Conservation (phyloP, 2,329 filamentous ascomycete species). For the Aspergillus ustus region DNA sequence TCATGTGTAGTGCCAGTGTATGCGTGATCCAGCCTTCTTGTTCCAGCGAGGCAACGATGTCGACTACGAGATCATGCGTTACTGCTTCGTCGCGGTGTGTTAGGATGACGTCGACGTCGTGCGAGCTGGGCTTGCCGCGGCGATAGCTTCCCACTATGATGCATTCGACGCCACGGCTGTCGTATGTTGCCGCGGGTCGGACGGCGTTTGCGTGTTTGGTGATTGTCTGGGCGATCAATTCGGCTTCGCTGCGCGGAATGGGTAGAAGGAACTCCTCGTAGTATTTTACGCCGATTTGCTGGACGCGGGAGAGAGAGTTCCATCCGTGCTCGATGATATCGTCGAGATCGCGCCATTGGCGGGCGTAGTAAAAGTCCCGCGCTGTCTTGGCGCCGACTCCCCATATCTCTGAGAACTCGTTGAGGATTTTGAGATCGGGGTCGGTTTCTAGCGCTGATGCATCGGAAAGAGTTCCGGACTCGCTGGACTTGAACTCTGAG, state of each 20-base stretch:
- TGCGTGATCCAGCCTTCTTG: conserved; percentile 75
- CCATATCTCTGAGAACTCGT: conserved; percentile 83
- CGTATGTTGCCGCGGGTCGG: conserved; percentile 50
- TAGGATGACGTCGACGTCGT: conserved; percentile 86
- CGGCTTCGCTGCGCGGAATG: conserved; percentile 75
- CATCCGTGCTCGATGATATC: conserved; percentile 86
- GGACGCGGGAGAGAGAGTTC: conserved; percentile 72
- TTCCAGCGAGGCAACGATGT: conserved; percentile 75
- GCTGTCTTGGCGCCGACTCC: conserved; percentile 86
- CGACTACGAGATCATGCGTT: conserved; percentile 72
- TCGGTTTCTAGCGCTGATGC: conserved; percentile 68
- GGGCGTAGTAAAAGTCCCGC: conserved; percentile 75
- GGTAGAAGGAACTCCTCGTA: conserved; percentile 80
- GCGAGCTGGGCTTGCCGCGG: conserved; percentile 72
- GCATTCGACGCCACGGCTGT: conserved; percentile 55
- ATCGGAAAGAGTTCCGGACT: conserved; percentile 64
- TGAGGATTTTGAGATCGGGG: conserved; percentile 65
- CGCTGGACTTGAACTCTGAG: conserved; percentile 69
- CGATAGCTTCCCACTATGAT: conserved; percentile 81
- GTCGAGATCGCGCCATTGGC: conserved; percentile 80
- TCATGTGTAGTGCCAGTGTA: conserved; percentile 71
- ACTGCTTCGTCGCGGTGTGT: conserved; percentile 73
- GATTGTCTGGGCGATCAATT: conserved; percentile 68
- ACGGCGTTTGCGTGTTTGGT: conserved; percentile 69
- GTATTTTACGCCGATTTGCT: conserved; percentile 93